phyloP scores from a whole-genome alignment of 2,329 filamentous ascomycete species.

The Colletotrichum tanaceti region DNA sequence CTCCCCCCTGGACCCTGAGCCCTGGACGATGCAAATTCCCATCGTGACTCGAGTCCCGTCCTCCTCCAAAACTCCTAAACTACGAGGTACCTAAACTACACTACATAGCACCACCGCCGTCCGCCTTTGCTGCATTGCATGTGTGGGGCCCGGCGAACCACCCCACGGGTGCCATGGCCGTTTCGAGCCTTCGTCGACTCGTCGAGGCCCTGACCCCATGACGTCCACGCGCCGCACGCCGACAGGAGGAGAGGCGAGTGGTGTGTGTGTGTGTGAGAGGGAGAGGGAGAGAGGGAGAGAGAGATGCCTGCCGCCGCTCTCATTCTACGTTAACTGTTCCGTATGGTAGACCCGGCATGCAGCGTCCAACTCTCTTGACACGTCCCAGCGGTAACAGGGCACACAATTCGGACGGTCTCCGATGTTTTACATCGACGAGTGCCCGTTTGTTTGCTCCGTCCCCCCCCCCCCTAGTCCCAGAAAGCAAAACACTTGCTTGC shows the following conservation, averaged over 20 bases:
- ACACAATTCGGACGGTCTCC: constrained; percentile 33
- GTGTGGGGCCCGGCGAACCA: constrained; percentile 26
- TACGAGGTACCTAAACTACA: no score
- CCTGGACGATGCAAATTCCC: constrained; percentile 14
- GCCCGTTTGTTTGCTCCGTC: constrained; percentile 8
- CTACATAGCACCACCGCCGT: constrained; percentile 6
- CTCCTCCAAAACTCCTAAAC: constrained; percentile 27
- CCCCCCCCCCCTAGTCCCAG: neutral
- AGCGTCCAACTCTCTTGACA: constrained; percentile 10
- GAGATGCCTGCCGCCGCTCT: no score
- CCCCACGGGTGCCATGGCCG: constrained; percentile 19
- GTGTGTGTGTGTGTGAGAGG: no score
- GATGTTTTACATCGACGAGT: constrained; percentile 13
- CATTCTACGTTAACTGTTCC: no score
- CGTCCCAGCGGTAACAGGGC: constrained; percentile 13
- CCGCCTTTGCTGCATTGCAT: constrained; percentile 33
- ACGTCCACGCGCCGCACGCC: neutral
- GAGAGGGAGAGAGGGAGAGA: no score
- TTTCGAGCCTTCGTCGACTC: constrained; percentile 20
- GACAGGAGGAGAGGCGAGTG: no score
- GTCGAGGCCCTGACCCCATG: constrained; percentile 7
- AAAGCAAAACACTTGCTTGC: neutral
- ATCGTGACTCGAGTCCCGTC: constrained; percentile 35
- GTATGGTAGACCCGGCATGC: neutral
- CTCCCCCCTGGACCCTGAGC: constrained; percentile 15